These are phyloP conservation scores for Hura crepitans DNA, from an alignment of 441 rosid genomes.

Conservation along the genomic window DNA sequence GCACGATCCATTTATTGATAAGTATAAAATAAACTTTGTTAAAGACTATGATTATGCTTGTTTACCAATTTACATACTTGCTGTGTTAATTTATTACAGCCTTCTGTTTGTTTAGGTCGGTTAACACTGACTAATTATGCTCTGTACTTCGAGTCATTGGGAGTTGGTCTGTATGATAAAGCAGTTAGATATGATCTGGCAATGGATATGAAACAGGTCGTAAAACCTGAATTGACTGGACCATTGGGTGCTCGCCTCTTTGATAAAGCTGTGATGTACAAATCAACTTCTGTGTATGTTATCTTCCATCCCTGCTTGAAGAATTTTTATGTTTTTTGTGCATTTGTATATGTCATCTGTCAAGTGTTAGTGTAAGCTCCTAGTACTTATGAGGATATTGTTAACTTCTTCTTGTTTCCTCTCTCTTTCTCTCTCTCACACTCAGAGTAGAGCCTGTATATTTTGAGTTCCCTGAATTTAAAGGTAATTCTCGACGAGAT, in stretches of 20 bases:
- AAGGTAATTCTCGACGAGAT: slow-evolving; percentile 84
- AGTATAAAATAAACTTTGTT: slow-evolving; percentile 11
- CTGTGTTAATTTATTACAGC: slow-evolving; percentile 22
- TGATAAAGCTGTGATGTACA: slow-evolving; percentile 94
- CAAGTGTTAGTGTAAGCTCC: background rate
- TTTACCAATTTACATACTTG: background rate
- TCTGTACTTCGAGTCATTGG: slow-evolving; percentile 81
- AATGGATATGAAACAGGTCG: slow-evolving; percentile 65
- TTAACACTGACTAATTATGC: slow-evolving; percentile 76
- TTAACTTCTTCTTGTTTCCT: background rate
- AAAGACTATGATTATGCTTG: slow-evolving; percentile 15
- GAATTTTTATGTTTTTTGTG: slow-evolving; percentile 17
- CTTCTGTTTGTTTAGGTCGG: slow-evolving; percentile 56
- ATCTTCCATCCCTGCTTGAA: slow-evolving; percentile 20
- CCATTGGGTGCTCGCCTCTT: slow-evolving; percentile 93
- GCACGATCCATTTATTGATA: slow-evolving; percentile 5
- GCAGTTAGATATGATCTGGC: slow-evolving; percentile 75
- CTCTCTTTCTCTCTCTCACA: background rate
- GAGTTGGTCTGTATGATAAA: slow-evolving; percentile 72
- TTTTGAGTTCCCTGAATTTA: slow-evolving; percentile 89
- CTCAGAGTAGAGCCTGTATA: slow-evolving; percentile 69
- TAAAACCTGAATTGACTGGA: slow-evolving; percentile 86
- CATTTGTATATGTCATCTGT: background rate
- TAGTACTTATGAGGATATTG: background rate
- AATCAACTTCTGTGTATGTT: slow-evolving; percentile 64